A percentile compares a stretch with the other conserved stretches of the same genome.
Conservation (phyloP, 129 eudicot species). For the Flaveria robusta region DNA sequence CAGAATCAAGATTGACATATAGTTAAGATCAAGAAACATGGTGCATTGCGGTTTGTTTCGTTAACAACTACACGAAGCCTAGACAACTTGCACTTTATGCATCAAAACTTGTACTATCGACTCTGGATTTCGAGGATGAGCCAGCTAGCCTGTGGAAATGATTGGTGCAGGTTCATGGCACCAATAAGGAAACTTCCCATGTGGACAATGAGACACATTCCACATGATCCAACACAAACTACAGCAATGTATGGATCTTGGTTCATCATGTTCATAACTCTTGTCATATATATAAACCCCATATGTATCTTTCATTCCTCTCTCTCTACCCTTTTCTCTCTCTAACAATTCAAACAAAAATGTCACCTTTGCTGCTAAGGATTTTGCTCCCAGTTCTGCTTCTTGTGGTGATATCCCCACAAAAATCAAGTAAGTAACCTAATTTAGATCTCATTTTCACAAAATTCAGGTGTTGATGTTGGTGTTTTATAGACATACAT, state of each 20-base stretch:
- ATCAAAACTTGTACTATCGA: constrained; percentile 6
- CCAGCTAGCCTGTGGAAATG: background rate
- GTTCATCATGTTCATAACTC: constrained; percentile 28
- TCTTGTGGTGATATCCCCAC: constrained; percentile 37
- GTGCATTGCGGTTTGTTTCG: background rate
- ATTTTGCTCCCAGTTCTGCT: constrained; percentile 37
- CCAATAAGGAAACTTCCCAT: constrained; percentile 34
- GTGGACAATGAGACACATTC: background rate
- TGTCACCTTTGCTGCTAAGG: constrained; percentile 34
- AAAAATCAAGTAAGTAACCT: constrained; percentile 38
- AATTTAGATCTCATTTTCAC: constrained; percentile 19
- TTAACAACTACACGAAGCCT: background rate
- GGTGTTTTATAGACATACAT: background rate
- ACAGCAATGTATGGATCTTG: constrained; percentile 39
- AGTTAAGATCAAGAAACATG: constrained; percentile 3
- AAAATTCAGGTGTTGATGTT: constrained; percentile 15
- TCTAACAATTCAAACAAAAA: constrained; percentile 31
- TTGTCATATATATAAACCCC: constrained; percentile 22
- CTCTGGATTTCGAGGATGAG: background rate
- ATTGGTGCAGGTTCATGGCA: constrained; percentile 14
- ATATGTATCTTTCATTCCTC: constrained; percentile 26
- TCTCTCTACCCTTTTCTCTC: constrained; percentile 10
- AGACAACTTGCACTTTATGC: constrained; percentile 4
- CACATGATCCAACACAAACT: constrained; percentile 12
- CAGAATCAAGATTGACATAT: too few relatives aligned